Evolutionary conservation across 148 eudicot genomes (phyloP).

Genomic region (Camellia lanceoleosa): DNA sequence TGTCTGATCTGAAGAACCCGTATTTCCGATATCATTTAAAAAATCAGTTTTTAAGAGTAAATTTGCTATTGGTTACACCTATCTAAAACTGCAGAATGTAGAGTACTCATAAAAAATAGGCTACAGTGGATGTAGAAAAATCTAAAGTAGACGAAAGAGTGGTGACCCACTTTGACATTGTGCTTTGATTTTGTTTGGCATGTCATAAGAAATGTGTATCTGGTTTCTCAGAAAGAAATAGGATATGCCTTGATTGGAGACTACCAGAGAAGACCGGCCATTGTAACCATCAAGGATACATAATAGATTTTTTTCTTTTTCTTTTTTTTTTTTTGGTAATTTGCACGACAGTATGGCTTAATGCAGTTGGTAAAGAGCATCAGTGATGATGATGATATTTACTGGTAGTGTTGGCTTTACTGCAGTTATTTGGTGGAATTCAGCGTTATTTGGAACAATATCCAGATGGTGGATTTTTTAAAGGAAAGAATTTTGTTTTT

Average conservation of each 20-base stretch:
- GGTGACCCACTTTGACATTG: neutral
- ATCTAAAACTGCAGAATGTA: neutral
- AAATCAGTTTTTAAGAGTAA: neutral
- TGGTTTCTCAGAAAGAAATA: neutral
- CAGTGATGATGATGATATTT: slow-evolving; percentile 5
- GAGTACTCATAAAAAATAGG: neutral
- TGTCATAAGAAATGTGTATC: neutral
- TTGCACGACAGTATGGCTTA: neutral
- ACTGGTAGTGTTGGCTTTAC: slow-evolving; percentile 12
- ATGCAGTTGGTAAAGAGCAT: neutral
- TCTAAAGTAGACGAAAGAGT: neutral
- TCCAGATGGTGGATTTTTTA: slow-evolving; percentile 94
- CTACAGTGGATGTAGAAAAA: neutral
- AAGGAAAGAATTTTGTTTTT: slow-evolving; percentile 94
- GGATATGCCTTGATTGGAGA: slow-evolving; percentile 1
- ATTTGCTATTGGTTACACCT: neutral
- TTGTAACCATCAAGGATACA: neutral
- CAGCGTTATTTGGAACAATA: slow-evolving; percentile 92
- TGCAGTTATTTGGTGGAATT: slow-evolving; percentile 91
- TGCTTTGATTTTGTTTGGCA: neutral
- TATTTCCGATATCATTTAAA: neutral
- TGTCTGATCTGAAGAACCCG: no score
- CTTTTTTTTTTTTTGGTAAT: neutral
- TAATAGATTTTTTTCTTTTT: neutral
- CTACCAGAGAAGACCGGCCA: neutral